Percentiles rank a stretch among this genome's conserved stretches.
Evolutionary conservation across 495 filamentous ascomycete genomes (phyloP).

Genomic region (Penicillium tannophilum): DNA sequence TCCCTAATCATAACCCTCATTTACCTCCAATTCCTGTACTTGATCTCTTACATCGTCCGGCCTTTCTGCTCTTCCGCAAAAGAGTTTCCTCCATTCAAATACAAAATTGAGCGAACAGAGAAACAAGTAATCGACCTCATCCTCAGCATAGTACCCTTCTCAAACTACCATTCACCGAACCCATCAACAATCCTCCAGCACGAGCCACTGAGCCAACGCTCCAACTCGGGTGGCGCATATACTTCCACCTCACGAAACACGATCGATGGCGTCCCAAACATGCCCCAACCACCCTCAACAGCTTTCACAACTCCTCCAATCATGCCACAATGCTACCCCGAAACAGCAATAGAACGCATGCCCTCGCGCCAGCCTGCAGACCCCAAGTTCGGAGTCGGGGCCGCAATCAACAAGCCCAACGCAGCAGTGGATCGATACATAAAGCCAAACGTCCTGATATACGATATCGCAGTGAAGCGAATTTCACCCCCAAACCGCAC

Average conservation of each 20-base stretch:
- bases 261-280: neutral
- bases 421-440: neutral
- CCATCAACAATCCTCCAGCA: conserved; percentile 9
- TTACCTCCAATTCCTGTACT: conserved; percentile 28
- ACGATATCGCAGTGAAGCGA: conserved; percentile 10
- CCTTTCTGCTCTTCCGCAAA: conserved; percentile 13
- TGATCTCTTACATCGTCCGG: conserved; percentile 19
- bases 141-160: conserved; percentile 15
- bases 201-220: neutral
- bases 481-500: neutral
- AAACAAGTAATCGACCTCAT: conserved; percentile 15
- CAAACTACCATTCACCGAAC: conserved; percentile 20
- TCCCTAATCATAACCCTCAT: conserved; percentile 16
- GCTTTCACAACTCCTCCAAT: neutral
- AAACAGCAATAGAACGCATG: neutral
- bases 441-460: conserved; percentile 6
- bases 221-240: neutral
- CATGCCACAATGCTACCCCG: conserved; percentile 12
- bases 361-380: neutral
- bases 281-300: neutral
- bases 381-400: neutral
- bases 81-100: conserved; percentile 20
- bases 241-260: neutral
- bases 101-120: conserved; percentile 16
- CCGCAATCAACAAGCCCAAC: neutral